phyloP scores from a whole-genome alignment of 345 rosid species.

The Rhizophora apiculata region DNA sequence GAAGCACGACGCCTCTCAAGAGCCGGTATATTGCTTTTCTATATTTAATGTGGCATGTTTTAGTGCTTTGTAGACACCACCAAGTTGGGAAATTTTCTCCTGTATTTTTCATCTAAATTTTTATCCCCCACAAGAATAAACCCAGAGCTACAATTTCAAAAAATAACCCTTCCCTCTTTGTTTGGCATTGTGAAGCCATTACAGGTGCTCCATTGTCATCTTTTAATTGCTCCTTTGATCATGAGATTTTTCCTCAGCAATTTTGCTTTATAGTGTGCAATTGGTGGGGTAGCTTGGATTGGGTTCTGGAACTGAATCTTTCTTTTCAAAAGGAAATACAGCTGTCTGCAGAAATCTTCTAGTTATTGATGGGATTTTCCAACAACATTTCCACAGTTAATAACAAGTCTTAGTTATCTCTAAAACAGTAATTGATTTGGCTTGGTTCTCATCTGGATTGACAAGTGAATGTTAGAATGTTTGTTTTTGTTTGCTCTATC shows the following conservation, averaged over 20 bases:
- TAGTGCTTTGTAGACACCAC: too few relatives aligned
- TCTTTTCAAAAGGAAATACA: background rate
- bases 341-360: too few relatives aligned
- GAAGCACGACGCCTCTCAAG: constrained; percentile 73
- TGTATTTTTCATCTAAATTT: too few relatives aligned
- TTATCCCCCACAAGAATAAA: background rate
- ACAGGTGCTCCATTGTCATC: background rate
- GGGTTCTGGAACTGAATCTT: background rate
- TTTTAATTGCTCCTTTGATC: background rate
- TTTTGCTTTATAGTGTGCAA: background rate
- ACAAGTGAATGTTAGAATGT: background rate
- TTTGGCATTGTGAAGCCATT: background rate
- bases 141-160: constrained; percentile 4
- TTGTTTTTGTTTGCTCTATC: background rate
- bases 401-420: too few relatives aligned
- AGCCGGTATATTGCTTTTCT: constrained; percentile 50
- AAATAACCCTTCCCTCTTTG: background rate
- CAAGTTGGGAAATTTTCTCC: too few relatives aligned
- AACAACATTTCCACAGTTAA: too few relatives aligned
- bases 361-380: too few relatives aligned
- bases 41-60: background rate
- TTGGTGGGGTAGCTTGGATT: background rate
- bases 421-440: background rate
- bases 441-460: background rate
- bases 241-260: too few relatives aligned